A percentile compares a stretch with the other conserved stretches of the same genome.
phyloP scores from a whole-genome alignment of 2,329 filamentous ascomycete species.

The Aspergillus novofumigatus region DNA sequence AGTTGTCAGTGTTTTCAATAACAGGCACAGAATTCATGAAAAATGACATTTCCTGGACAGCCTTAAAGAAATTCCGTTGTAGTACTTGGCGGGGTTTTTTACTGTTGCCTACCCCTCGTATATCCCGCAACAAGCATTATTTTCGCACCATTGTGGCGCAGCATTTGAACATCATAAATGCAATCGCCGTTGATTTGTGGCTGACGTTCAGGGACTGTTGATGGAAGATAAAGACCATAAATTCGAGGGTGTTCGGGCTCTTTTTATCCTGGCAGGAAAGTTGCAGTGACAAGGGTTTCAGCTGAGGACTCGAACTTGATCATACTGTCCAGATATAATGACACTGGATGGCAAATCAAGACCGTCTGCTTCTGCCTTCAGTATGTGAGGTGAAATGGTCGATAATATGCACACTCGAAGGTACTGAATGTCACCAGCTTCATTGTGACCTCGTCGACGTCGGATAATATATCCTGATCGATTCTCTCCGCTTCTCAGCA shows the following conservation, averaged over 20 bases:
- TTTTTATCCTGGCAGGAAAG: too few relatives aligned
- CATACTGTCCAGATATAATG: too few relatives aligned
- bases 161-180: neutral
- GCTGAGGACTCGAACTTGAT: too few relatives aligned
- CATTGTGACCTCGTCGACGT: too few relatives aligned
- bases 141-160: neutral
- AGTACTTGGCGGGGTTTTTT: neutral
- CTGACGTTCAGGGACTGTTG: neutral
- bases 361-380: neutral
- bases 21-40: neutral
- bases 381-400: neutral
- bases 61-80: neutral
- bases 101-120: neutral
- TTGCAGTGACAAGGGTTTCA: too few relatives aligned
- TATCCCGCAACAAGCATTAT: neutral
- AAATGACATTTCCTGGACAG: neutral
- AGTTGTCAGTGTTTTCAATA: neutral
- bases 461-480: neutral
- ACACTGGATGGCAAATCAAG: too few relatives aligned
- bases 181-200: neutral
- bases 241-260: too few relatives aligned
- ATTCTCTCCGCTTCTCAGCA: neutral
- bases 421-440: neutral
- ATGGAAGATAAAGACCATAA: too few relatives aligned
- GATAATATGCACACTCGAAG: neutral